These are phyloP conservation scores for Solanum hybrid DNA, from an alignment of 305 asterid species.

Conservation along the genomic window DNA sequence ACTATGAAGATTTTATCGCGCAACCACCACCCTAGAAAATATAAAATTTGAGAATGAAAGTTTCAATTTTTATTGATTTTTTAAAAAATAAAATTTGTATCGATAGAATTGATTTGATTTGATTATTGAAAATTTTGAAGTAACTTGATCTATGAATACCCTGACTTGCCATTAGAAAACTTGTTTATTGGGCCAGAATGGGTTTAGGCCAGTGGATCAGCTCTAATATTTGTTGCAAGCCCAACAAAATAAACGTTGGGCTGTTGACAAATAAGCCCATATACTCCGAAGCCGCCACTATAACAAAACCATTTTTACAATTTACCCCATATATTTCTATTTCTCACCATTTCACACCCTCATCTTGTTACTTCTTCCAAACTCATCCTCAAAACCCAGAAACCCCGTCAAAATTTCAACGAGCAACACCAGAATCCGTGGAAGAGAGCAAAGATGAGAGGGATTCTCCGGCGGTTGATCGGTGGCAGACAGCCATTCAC, in stretches of 20 bases:
- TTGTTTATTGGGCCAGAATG: neutral
- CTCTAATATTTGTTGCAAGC: neutral
- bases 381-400: neutral
- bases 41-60: too few relatives aligned
- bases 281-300: neutral
- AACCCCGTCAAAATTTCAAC: neutral
- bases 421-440: neutral
- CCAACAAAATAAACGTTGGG: neutral
- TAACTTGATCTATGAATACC: neutral
- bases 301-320: neutral
- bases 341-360: neutral
- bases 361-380: neutral
- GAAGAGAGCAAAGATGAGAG: conserved; percentile 27
- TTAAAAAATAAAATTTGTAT: too few relatives aligned
- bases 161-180: neutral
- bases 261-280: neutral
- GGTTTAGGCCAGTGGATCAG: neutral
- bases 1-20: too few relatives aligned
- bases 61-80: too few relatives aligned
- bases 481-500: conserved; percentile 15
- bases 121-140: neutral
- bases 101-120: too few relatives aligned
- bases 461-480: conserved; percentile 38
- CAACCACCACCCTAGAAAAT: too few relatives aligned
- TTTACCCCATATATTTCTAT: neutral